Percentiles rank a stretch among this genome's conserved stretches.
These are phyloP conservation scores for Eucalyptus polybractea DNA, from an alignment of 345 rosid species.

Conservation along the genomic window DNA sequence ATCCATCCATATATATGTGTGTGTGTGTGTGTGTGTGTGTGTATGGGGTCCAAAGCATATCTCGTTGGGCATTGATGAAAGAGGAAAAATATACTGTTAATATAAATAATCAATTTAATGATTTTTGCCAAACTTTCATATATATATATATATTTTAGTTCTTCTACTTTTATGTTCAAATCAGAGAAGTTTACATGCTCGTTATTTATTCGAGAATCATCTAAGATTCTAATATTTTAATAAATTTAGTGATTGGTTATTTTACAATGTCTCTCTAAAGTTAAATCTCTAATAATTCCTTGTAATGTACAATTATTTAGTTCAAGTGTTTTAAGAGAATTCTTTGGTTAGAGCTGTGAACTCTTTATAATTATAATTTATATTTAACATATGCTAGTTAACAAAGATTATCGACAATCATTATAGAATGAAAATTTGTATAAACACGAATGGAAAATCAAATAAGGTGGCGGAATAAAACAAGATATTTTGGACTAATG, in stretches of 20 bases:
- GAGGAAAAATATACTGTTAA: background rate
- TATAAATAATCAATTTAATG: background rate
- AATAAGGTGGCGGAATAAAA: background rate
- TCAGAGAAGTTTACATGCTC: background rate
- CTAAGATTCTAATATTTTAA: background rate
- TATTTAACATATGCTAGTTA: background rate
- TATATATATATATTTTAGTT: background rate
- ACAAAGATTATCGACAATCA: background rate
- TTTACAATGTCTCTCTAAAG: background rate
- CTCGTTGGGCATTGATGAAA: background rate
- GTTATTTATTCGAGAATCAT: background rate
- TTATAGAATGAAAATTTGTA: background rate
- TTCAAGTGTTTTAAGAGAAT: background rate
- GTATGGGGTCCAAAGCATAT: no score
- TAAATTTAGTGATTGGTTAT: background rate
- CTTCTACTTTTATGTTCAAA: background rate
- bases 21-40: no score
- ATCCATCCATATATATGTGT: fast-evolving
- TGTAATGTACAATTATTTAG: background rate
- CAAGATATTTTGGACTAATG: background rate
- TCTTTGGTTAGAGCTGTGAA: background rate
- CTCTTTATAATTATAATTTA: background rate
- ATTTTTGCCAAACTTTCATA: background rate
- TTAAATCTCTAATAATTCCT: background rate
- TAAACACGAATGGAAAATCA: background rate